Base-by-base conservation (phyloP, 2,329 filamentous ascomycete genomes). In the Elsinoe arachidis region DNA sequence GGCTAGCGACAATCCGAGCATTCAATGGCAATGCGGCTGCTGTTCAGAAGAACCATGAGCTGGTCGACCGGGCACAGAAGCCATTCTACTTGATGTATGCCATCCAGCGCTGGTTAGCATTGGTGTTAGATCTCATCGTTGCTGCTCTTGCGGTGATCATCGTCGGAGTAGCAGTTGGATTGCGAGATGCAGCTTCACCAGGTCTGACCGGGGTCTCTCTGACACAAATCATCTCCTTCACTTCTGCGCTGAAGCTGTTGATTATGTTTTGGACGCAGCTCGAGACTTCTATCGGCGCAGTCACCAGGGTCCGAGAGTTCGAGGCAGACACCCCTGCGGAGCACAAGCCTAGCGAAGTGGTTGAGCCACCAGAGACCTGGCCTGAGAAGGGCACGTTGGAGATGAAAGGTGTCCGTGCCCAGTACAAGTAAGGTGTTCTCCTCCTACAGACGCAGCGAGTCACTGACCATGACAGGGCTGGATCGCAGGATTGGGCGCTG, bases 331-430 rank as follows among this genome's bases (percentile, higher is more conserved):
- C 74, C 0, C 62, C 70, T 11, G 70, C 69, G 1, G 78, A 80
- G 61, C 70, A 79, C 51, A 65, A 90, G 15, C 21, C 41, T 4
- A 9, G 5, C 39, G 80, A 76, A 14, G 86, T 85, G 12, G 68
- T 72, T 17, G 74, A 78, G 19, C 80, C 85, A 0, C 83, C 87
- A 0, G 85, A 86, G 1, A 80, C 82, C 1, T 93, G 89, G 89
- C 89, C 89, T 0, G 81, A 80, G 0, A 81, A 87, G 60, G 89
- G 89, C 6, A 77, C 79, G 9, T 77, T 95, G 43, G 84, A 90
- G 63, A 81, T 92, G n/a, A 72, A 84, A 17, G 79, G 89, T 58
- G 77, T 93, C 0, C 37, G 53, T 17, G 64, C 64, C 35, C 57
- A 61, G 14, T 66, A 65, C 56, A 60, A 56, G 26, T 23, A 51